Base-by-base conservation (phyloP, 2,329 filamentous ascomycete genomes). In the Domatiomyces catenatus region DNA sequence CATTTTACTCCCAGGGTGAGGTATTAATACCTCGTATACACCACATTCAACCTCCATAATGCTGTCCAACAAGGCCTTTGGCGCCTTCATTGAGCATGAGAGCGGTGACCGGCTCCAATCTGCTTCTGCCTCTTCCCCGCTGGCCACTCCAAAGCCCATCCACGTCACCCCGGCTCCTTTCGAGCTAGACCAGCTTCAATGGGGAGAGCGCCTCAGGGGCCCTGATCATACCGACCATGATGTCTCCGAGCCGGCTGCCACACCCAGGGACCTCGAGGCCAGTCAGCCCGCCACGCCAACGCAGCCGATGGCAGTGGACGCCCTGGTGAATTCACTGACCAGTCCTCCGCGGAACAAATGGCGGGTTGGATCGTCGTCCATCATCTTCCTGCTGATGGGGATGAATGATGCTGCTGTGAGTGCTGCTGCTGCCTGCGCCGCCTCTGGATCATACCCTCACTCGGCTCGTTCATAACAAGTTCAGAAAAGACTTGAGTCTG, bases 321-420 rank as follows among this genome's bases (percentile, higher is more conserved):
- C 61, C 17, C 26, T 58, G 8, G 44, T 62, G 39, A 58, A 61
- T 49, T 61, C 58, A 10, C 44, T 61, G 24, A 55, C 54, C 15
- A 60, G 54, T 42, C 60, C 63, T 5, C 54, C 73, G 8, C 84
- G 79, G 75, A 89, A 87, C 63, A 80, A 77, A 54, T 89, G 75
- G 67, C 72, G 85, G 32, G 70, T 89, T 22, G 62, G 81, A 8
- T 74, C 77, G 8, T 73, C 75, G 12, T 86, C 82, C 56, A 61
- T 84, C 44, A 75, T 81, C 54, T 82, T 77, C 52, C 74, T 92
- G 54, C 73, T 75, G 2, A 81, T 82, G 59, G 87, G 85, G 0
- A 67, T 92, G 52, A 85, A 79, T 58, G 87, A 93, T 64, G 77
- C 80, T 43, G 81, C 83, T 0, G 43, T 45, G 12, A 45, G 43